Percentiles rank a stretch among this genome's conserved stretches.
These are phyloP conservation scores for Phaseolus coccineus DNA, from an alignment of 331 rosid genomes.

Conservation along the genomic window DNA sequence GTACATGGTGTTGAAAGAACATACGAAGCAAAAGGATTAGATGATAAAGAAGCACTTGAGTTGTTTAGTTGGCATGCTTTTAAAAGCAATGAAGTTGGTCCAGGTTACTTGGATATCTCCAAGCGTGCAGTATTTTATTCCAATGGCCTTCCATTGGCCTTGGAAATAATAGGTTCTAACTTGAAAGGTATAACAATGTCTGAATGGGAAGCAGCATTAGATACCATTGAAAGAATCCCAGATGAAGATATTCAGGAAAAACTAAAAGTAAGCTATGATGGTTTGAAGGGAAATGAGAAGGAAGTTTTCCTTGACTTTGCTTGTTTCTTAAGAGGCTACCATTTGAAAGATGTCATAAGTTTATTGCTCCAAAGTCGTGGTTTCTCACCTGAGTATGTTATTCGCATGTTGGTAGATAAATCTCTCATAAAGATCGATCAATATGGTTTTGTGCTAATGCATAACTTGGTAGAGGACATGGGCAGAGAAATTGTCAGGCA, in stretches of 20 bases:
- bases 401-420: conserved; percentile 30
- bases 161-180: conserved; percentile 37
- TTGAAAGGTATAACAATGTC: conserved; percentile 15
- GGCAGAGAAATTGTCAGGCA: conserved; percentile 26
- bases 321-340: conserved; percentile 23
- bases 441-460: conserved; percentile 16
- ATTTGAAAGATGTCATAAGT: not conserved
- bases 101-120: not conserved
- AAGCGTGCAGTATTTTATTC: not conserved
- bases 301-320: conserved; percentile 32
- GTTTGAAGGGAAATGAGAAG: conserved; percentile 28
- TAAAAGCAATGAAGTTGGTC: not conserved
- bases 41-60: conserved; percentile 18
- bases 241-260: conserved; percentile 10
- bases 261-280: conserved; percentile 30
- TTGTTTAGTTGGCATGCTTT: conserved; percentile 41
- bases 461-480: conserved; percentile 29
- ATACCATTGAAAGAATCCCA: conserved; percentile 14
- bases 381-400: not conserved
- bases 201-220: conserved; percentile 28
- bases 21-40: conserved; percentile 1
- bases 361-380: conserved; percentile 28
- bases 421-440: conserved; percentile 34
- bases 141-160: conserved; percentile 23
- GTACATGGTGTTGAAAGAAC: conserved; percentile 9